Base-by-base conservation (phyloP, 2,329 filamentous ascomycete genomes). In the Aphanocladium album region DNA sequence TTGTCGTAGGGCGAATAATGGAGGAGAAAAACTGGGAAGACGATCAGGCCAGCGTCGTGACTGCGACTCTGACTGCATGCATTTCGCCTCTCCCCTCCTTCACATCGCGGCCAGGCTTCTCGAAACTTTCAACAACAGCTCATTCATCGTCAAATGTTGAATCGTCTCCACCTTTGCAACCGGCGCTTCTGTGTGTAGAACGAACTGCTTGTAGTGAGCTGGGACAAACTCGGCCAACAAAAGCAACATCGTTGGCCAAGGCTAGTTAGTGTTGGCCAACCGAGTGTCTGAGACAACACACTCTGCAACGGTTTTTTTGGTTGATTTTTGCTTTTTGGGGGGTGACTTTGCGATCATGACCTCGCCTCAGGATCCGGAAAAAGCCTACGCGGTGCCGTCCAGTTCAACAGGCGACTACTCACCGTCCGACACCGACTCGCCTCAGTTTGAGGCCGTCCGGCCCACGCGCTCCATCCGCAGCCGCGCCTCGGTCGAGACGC, bases 401-500 rank as follows among this genome's bases (percentile, higher is more conserved):
- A 49, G 41, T 27, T 49, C 41, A 12, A 43, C 35, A n/a, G 41
- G 17, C 49, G 46, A n/a, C 46, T 14, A 25, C 58, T 41, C 33
- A 8, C 45, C 27, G 12, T 43, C 25, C 23, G 53, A 56, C 16
- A 43, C 47, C 25, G 52, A 57, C 2, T 57, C 53, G 5, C 53
- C 47, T 41, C 43, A 14, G 5, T 57, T 61, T 14, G 39, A 35
- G 21, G 19, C 60, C 53, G 27, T 61, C 53, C 45, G 37, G 46
- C 53, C 23, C 33, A 33, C 30, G 11, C 35, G 25, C 30, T 54
- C 39, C 23, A 21, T 52, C 35, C 47, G 60, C 49, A 46, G 60
- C 60, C 51, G 61, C 57, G 17, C 52, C 33, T 52, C 56, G 14
- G 49, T 47, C 59, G 43, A 58, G 62, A 60, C 59, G 55, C 19